A percentile compares a stretch with the other conserved stretches of the same genome.
Conservation (phyloP, 495 filamentous ascomycete species). For the Amphirosellinia nigrospora region DNA sequence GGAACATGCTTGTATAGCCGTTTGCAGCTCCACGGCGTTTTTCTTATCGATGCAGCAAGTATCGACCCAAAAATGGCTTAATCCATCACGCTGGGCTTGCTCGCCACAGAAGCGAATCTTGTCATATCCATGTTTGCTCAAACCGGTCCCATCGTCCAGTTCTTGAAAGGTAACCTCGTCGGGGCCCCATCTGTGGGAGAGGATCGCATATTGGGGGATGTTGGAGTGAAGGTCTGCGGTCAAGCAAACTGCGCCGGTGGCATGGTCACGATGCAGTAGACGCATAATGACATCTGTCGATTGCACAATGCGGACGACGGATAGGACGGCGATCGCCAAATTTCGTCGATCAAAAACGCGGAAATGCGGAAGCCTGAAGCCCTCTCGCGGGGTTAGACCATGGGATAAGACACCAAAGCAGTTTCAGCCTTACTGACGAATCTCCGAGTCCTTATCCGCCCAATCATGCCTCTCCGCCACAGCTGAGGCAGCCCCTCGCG, state of each 20-base stretch:
- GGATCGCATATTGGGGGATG: constrained; percentile 35
- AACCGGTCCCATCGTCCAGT: constrained; percentile 20
- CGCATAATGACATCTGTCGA: no score
- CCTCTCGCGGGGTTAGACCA: no score
- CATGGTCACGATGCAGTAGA: neutral
- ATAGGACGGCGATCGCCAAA: no score
- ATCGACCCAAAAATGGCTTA: constrained; percentile 42
- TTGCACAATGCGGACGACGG: no score
- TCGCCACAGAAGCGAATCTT: constrained; percentile 37
- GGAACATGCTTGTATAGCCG: constrained; percentile 39
- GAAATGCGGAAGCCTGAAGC: no score
- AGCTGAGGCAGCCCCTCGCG: no score
- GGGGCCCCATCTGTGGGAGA: constrained; percentile 35
- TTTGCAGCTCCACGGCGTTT: constrained; percentile 39
- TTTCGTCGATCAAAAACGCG: no score
- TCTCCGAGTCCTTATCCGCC: no score
- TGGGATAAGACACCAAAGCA: no score
- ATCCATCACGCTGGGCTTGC: constrained; percentile 30
- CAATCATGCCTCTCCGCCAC: no score
- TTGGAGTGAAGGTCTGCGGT: neutral
- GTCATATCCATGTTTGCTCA: constrained; percentile 29
- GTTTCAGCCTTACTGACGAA: no score
- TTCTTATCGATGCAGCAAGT: constrained; percentile 46
- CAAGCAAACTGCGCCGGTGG: neutral
- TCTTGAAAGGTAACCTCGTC: constrained; percentile 42